Percentiles rank a stretch among this genome's conserved stretches.
Conservation (phyloP, 1,284 basidiomycete species). For the Boletus sp. region DNA sequence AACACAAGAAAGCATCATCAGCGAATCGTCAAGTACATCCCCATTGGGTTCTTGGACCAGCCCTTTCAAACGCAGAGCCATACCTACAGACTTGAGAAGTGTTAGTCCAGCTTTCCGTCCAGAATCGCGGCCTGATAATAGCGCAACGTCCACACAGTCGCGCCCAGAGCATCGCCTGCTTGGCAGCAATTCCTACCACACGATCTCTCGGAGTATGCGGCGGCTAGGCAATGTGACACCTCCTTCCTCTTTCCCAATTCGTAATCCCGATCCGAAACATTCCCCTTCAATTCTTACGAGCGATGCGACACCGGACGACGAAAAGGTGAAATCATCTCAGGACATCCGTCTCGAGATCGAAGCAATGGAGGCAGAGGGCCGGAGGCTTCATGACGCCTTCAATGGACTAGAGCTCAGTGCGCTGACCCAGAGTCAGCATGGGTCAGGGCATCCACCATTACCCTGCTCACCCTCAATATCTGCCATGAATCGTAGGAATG, state of each 20-base stretch:
- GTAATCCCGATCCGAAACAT: slow-evolving; percentile 26
- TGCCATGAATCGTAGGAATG: slow-evolving; percentile 25
- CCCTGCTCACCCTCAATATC: slow-evolving; percentile 33
- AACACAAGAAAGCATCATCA: slow-evolving; percentile 26
- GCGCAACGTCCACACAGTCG: slow-evolving; percentile 13
- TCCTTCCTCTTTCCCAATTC: slow-evolving; percentile 30
- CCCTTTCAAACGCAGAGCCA: slow-evolving; percentile 36
- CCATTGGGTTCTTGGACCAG: slow-evolving; percentile 45
- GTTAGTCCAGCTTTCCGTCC: slow-evolving; percentile 8
- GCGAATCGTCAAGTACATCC: slow-evolving; percentile 46
- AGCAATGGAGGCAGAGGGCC: slow-evolving; percentile 62
- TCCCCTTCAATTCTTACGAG: slow-evolving; percentile 35
- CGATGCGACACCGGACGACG: slow-evolving; percentile 44
- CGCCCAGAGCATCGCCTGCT: slow-evolving; percentile 17
- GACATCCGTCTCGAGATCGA: slow-evolving; percentile 64
- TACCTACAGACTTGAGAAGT: slow-evolving; percentile 21
- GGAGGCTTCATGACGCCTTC: slow-evolving; percentile 67
- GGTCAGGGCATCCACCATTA: slow-evolving; percentile 26
- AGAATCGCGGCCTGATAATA: slow-evolving; percentile 14
- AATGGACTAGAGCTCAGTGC: slow-evolving; percentile 69
- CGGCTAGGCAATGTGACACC: slow-evolving; percentile 26
- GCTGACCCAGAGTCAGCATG: slow-evolving; percentile 50
- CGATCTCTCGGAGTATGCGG: slow-evolving; percentile 24
- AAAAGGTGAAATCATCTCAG: slow-evolving; percentile 50
- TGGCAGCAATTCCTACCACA: slow-evolving; percentile 23